These are phyloP conservation scores for Picea sitchensis DNA, from an alignment of 75 land plant genomes.

Conservation along the genomic window DNA sequence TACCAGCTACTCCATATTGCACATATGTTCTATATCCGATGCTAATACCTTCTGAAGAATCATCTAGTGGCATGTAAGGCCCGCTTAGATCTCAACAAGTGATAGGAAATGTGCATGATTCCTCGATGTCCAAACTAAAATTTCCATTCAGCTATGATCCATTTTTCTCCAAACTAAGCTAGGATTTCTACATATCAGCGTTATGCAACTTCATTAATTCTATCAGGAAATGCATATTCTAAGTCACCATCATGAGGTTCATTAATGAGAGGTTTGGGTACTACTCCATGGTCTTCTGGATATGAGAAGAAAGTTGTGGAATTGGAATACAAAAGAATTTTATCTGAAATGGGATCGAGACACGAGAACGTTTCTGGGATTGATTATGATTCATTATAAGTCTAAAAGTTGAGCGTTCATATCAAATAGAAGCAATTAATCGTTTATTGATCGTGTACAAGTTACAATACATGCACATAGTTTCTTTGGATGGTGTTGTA, in stretches of 20 bases:
- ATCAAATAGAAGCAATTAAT: too few species aligned
- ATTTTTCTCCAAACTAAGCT: neutral
- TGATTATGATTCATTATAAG: too few species aligned
- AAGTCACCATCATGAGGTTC: neutral
- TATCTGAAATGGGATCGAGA: slow-evolving; percentile 1
- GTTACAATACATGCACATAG: too few species aligned
- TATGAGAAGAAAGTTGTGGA: neutral
- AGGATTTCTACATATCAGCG: slow-evolving; percentile 8
- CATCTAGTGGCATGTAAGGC: neutral
- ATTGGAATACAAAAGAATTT: slow-evolving; percentile 1
- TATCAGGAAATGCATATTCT: neutral
- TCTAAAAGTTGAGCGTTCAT: too few species aligned
- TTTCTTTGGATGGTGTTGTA: too few species aligned
- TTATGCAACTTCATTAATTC: neutral
- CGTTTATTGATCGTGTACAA: too few species aligned
- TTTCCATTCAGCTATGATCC: neutral
- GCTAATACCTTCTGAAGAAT: neutral
- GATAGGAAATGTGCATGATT: neutral
- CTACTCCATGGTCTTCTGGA: neutral
- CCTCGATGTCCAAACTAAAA: neutral
- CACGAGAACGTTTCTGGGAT: neutral
- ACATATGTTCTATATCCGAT: slow-evolving; percentile 1
- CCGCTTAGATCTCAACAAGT: neutral
- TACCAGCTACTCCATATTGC: neutral
- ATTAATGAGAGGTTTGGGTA: neutral